These are phyloP conservation scores for Rubroshorea leprosula DNA, from an alignment of 345 rosid genomes.

Conservation along the genomic window DNA sequence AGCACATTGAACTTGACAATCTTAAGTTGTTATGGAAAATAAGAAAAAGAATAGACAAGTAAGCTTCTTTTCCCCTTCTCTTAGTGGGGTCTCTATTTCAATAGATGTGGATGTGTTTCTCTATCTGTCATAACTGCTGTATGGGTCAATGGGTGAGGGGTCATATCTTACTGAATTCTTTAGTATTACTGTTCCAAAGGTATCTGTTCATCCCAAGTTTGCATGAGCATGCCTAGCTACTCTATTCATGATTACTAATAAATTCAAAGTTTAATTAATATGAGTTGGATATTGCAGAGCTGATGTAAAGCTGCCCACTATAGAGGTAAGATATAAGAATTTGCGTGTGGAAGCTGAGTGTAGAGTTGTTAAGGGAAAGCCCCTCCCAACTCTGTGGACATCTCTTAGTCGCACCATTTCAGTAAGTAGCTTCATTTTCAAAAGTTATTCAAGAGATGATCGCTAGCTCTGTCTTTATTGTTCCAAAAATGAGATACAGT, in stretches of 20 bases:
- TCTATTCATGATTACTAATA: neutral
- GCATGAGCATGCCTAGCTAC: neutral
- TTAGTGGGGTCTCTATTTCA: too few relatives aligned
- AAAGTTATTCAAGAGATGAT: too few relatives aligned
- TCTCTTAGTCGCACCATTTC: conserved; percentile 33
- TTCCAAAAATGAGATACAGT: too few relatives aligned
- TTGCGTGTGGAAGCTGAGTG: conserved; percentile 58
- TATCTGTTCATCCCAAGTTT: neutral
- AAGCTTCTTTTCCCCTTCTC: neutral
- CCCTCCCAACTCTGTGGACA: conserved; percentile 82
- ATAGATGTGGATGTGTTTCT: neutral
- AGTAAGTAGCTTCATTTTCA: conserved; percentile 38
- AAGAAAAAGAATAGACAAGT: conserved; percentile 50
- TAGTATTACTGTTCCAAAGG: too few relatives aligned
- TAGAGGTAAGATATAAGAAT: conserved; percentile 59
- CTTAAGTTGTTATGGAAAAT: conserved; percentile 43
- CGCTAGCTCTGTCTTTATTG: too few relatives aligned
- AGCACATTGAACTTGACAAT: conserved; percentile 62
- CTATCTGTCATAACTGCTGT: neutral
- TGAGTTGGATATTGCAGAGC: conserved; percentile 33
- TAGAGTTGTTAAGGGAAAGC: conserved; percentile 58
- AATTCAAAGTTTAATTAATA: too few relatives aligned
- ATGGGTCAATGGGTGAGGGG: too few relatives aligned
- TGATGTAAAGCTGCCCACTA: conserved; percentile 52
- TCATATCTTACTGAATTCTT: too few relatives aligned